phyloP scores from a whole-genome alignment of 768 basidiomycete species.

The Suillus bovinus region DNA sequence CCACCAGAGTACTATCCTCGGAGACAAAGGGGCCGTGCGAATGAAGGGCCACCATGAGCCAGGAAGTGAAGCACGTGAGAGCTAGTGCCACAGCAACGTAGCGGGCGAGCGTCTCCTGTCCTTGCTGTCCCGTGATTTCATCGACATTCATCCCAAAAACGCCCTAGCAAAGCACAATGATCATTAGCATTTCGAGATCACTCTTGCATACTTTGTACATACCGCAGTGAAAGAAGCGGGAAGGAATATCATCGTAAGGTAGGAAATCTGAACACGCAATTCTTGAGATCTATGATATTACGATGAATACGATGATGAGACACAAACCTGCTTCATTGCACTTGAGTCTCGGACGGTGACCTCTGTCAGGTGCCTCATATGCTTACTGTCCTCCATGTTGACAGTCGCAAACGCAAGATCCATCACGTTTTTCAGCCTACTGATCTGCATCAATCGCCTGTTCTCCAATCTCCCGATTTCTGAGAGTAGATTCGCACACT shows the following conservation, averaged over 20 bases:
- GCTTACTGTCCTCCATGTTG: constrained; percentile 47
- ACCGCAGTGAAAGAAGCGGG: constrained; percentile 47
- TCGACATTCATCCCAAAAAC: constrained; percentile 28
- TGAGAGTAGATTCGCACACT: constrained; percentile 31
- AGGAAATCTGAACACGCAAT: constrained; percentile 41
- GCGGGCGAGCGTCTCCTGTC: constrained; percentile 33
- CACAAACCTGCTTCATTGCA: constrained; percentile 25
- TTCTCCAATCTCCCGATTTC: constrained; percentile 49
- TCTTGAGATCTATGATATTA: constrained; percentile 8
- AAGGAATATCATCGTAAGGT: constrained; percentile 58
- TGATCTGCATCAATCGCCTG: constrained; percentile 30
- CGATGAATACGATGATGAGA: background rate
- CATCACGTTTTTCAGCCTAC: constrained; percentile 28
- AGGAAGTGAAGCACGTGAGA: constrained; percentile 52
- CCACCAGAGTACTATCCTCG: constrained; percentile 10
- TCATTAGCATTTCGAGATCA: constrained; percentile 6
- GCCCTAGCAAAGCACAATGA: constrained; percentile 23
- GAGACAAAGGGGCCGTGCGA: constrained; percentile 13
- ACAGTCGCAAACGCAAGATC: constrained; percentile 49
- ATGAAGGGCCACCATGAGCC: constrained; percentile 57
- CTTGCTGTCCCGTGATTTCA: constrained; percentile 31
- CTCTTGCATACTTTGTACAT: constrained; percentile 6
- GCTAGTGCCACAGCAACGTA: constrained; percentile 42
- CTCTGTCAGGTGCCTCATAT: constrained; percentile 10
- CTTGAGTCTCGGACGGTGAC: constrained; percentile 13